Base-by-base conservation (phyloP, 2,329 filamentous ascomycete species). In the Pyrenochaeta sp. region DNA sequence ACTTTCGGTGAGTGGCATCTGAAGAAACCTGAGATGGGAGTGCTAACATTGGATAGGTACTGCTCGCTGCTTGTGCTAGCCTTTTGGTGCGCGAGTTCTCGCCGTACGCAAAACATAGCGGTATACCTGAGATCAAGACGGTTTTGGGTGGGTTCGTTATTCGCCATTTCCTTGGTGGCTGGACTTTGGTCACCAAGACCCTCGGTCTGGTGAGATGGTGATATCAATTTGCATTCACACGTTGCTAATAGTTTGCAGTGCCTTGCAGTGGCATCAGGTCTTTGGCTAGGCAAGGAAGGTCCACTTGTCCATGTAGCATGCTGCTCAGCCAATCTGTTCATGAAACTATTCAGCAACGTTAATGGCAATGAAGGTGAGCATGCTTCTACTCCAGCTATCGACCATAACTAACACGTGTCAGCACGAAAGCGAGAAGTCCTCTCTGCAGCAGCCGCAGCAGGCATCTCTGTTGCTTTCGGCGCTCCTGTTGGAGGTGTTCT, bases 51-150 rank as follows among this genome's bases (percentile, higher is more conserved):
- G 2, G 21, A 68, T 76, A 93, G 90, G 82, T 94, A 9, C 66
- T 90, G 7, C 94, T 96, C 70, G 93, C 94, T 21, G 82, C 87
- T 32, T 86, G 84, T 52, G 92, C 95, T 9, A 91, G 90, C 47
- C 72, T 93, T 47, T 79, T 98, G 48, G 93, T 98, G 12, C 87
- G 89, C 66, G 86, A 89, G 65, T 98, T 93, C 75, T 92, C 91
- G 20, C 82, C 90, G 4, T 91, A 97, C 76, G 94, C 94, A 42
- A 94, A 90, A 73, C 94, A 98, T 71, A 97, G 92, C 73, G 94
- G 94, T 77, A 97, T 99, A 64, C 92, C 94, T 5, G 94, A 99
- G 80, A 96, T 99, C 78, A 99, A 99, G 81, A 97, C 93, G 2
- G 86, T 99, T 7, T 80, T 99, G 48, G 94, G 94, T 35, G 94